These are phyloP conservation scores for Neurospora sp. DNA, from an alignment of 495 filamentous ascomycete genomes.

Conservation along the genomic window DNA sequence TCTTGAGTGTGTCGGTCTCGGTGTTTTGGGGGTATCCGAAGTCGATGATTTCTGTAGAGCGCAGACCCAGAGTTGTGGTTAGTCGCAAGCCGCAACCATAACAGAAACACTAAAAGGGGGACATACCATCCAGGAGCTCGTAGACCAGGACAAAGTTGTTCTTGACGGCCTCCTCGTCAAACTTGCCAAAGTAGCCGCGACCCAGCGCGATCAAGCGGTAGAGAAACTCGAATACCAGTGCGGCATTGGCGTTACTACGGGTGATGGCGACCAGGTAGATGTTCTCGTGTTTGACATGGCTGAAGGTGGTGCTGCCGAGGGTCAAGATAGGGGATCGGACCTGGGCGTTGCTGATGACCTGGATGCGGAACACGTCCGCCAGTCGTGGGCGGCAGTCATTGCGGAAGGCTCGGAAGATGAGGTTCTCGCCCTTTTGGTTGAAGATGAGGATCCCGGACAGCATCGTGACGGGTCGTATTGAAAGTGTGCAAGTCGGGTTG, in stretches of 20 bases:
- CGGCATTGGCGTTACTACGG: constrained; percentile 99
- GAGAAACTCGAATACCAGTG: constrained; percentile 95
- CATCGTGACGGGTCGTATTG: constrained; percentile 47
- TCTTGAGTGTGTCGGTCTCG: constrained; percentile 97
- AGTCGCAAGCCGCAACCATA: not conserved
- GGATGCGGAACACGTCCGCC: constrained; percentile 98
- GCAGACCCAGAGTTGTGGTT: not conserved
- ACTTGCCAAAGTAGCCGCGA: constrained; percentile 95
- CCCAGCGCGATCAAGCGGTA: constrained; percentile 86
- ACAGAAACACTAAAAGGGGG: not conserved
- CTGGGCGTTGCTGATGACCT: constrained; percentile 97
- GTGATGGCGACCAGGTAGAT: constrained; percentile 97
- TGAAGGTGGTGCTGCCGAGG: constrained; percentile 94
- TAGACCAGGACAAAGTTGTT: constrained; percentile 99
- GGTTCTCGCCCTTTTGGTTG: constrained; percentile 99
- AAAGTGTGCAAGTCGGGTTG: not conserved
- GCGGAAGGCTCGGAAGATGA: constrained; percentile 97
- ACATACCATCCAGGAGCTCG: constrained; percentile 86
- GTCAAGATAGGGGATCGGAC: constrained; percentile 97
- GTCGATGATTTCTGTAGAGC: constrained; percentile 77
- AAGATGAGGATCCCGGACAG: constrained; percentile 94
- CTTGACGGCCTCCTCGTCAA: constrained; percentile 99
- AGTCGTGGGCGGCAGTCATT: constrained; percentile 95
- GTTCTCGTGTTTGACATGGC: constrained; percentile 99
- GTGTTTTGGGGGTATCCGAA: constrained; percentile 99